Evolutionary conservation across 2,329 filamentous ascomycete genomes (phyloP).

Genomic region (Colletotrichum siamense): DNA sequence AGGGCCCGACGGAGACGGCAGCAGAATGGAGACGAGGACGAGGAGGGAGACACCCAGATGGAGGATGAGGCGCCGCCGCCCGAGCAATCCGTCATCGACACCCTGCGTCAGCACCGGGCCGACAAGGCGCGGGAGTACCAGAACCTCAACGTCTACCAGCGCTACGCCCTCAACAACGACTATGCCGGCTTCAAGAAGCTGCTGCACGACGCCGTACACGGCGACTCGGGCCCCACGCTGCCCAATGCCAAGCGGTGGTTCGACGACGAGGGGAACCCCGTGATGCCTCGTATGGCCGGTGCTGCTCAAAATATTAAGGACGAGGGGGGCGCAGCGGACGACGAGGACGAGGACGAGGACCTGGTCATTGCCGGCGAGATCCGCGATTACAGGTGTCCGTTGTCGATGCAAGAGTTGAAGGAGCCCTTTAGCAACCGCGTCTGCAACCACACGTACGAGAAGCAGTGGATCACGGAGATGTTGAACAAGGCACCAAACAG

Average conservation of each 20-base stretch:
- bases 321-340: slow-evolving; percentile 41
- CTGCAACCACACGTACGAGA: slow-evolving; percentile 78
- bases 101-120: slow-evolving; percentile 41
- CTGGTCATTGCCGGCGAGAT: slow-evolving; percentile 69
- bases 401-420: slow-evolving; percentile 68
- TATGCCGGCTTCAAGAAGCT: slow-evolving; percentile 64
- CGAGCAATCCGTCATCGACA: slow-evolving; percentile 30
- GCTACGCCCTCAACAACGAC: slow-evolving; percentile 63
- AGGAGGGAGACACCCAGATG: slow-evolving; percentile 23
- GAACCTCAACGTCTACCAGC: slow-evolving; percentile 44
- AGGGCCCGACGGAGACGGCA: slow-evolving; percentile 5
- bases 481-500: slow-evolving; percentile 44
- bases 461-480: slow-evolving; percentile 63
- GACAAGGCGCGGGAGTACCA: slow-evolving; percentile 48
- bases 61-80: slow-evolving; percentile 17
- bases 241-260: slow-evolving; percentile 63
- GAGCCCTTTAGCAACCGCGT: slow-evolving; percentile 70
- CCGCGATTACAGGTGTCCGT: slow-evolving; percentile 71
- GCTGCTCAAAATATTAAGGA: slow-evolving; percentile 18
- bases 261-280: slow-evolving; percentile 47
- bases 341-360: slow-evolving; percentile 69
- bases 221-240: slow-evolving; percentile 53
- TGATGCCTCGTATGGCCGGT: slow-evolving; percentile 19
- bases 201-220: slow-evolving; percentile 60
- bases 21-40: slow-evolving; percentile 25